phyloP scores from a whole-genome alignment of 106 monocot genomes.

The Cymbidium sinense region DNA sequence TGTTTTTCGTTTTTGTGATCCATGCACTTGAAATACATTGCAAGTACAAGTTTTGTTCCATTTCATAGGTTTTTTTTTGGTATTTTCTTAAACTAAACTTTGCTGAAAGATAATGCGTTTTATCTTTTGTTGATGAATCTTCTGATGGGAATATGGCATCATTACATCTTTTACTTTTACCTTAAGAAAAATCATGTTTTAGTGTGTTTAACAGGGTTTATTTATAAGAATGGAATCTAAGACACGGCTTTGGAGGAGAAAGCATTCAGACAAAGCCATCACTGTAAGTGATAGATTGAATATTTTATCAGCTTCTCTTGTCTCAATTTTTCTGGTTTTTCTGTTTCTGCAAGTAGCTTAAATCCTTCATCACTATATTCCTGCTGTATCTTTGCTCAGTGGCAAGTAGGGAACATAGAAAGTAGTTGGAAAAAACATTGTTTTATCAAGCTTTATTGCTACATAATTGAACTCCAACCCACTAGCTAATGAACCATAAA shows the following conservation, averaged over 20 bases:
- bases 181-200: neutral
- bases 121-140: neutral
- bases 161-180: neutral
- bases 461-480: neutral
- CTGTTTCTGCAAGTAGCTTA: neutral
- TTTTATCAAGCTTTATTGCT: neutral
- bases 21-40: neutral
- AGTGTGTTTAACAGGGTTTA: neutral
- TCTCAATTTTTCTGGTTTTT: neutral
- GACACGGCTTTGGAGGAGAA: slow-evolving; percentile 58
- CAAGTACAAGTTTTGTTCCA: neutral
- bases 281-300: slow-evolving; percentile 11
- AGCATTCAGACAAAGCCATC: slow-evolving; percentile 29
- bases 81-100: neutral
- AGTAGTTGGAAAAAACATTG: neutral
- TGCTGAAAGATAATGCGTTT: neutral
- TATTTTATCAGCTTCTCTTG: neutral
- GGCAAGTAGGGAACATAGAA: neutral
- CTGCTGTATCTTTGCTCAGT: neutral
- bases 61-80: neutral
- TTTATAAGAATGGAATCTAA: slow-evolving; percentile 41
- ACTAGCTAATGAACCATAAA: neutral
- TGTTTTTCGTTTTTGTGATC: neutral
- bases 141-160: neutral
- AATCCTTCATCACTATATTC: neutral